phyloP scores from a whole-genome alignment of 1,139 yeast genomes.

The Diutina scorzettiae region DNA sequence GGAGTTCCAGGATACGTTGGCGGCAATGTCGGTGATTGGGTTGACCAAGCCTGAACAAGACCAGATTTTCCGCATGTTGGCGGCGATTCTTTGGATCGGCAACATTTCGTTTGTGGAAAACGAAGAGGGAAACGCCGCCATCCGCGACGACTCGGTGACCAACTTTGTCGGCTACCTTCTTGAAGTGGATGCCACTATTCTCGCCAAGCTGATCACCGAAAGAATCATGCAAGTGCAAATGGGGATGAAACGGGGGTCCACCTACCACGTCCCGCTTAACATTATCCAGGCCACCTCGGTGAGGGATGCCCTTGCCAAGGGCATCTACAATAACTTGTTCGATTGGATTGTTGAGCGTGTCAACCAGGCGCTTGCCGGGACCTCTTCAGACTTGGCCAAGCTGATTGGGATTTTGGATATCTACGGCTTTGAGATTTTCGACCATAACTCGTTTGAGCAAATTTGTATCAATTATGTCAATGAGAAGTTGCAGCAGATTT shows the following conservation, averaged over 20 bases:
- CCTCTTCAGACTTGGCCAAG: slow-evolving; percentile 30
- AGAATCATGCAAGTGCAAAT: slow-evolving; percentile 85
- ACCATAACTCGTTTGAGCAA: slow-evolving; percentile 93
- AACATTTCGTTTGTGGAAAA: slow-evolving; percentile 79
- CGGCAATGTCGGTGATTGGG: slow-evolving; percentile 86
- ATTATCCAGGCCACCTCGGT: slow-evolving; percentile 89
- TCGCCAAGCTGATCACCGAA: slow-evolving; percentile 61
- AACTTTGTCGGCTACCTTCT: slow-evolving; percentile 87
- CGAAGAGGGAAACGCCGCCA: slow-evolving; percentile 72
- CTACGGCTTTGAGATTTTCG: slow-evolving; percentile 96
- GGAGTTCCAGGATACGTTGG: slow-evolving; percentile 70
- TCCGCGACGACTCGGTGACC: slow-evolving; percentile 79
- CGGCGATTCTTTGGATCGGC: slow-evolving; percentile 90
- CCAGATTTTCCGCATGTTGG: slow-evolving; percentile 71
- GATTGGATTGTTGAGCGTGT: slow-evolving; percentile 98
- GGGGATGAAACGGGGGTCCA: slow-evolving; percentile 81
- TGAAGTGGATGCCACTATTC: slow-evolving; percentile 60
- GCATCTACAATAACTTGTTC: slow-evolving; percentile 81
- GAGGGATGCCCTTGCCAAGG: slow-evolving; percentile 91
- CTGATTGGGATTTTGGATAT: slow-evolving; percentile 93
- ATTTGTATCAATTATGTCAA: slow-evolving; percentile 94
- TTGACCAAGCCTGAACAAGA: slow-evolving; percentile 76
- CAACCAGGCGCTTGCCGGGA: slow-evolving; percentile 42
- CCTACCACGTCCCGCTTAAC: slow-evolving; percentile 90
- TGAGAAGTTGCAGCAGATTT: slow-evolving; percentile 94